A percentile compares a stretch with the other conserved stretches of the same genome.
These are phyloP conservation scores for Cladosporium sp. DNA, from an alignment of 2,329 filamentous ascomycete species.

Conservation along the genomic window DNA sequence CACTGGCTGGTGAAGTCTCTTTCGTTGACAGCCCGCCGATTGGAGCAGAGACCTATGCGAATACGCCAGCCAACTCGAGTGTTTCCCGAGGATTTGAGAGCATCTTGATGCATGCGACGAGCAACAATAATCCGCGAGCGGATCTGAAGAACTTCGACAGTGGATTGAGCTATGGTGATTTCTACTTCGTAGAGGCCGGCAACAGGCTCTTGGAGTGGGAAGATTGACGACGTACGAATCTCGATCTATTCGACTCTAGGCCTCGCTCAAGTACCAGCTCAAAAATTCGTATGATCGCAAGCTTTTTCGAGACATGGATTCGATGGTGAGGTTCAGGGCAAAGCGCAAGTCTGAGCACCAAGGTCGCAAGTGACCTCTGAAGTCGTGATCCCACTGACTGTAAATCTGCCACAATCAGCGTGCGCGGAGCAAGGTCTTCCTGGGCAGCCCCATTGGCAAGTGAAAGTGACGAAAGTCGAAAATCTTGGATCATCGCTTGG, in stretches of 20 bases:
- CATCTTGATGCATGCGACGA: conserved; percentile 17
- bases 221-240: too few species aligned
- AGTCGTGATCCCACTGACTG: too few species aligned
- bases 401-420: background rate
- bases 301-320: too few species aligned
- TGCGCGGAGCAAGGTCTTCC: background rate
- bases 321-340: background rate
- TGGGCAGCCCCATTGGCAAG: background rate
- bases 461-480: background rate
- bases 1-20: conserved; percentile 13
- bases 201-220: conserved; percentile 12
- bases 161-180: conserved; percentile 16
- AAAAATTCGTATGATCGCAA: too few species aligned
- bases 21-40: conserved; percentile 16
- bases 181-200: conserved; percentile 15
- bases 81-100: conserved; percentile 14
- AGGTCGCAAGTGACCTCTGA: background rate
- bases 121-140: conserved; percentile 16
- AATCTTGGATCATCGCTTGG: background rate
- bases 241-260: too few species aligned
- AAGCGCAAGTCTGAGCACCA: background rate
- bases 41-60: conserved; percentile 12
- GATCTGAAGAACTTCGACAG: conserved; percentile 14
- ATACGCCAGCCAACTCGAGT: conserved; percentile 13
- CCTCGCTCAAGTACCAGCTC: too few species aligned